These are phyloP conservation scores for Coccinonectria pachysandricola DNA, from an alignment of 2,329 filamentous ascomycete species.

Conservation along the genomic window DNA sequence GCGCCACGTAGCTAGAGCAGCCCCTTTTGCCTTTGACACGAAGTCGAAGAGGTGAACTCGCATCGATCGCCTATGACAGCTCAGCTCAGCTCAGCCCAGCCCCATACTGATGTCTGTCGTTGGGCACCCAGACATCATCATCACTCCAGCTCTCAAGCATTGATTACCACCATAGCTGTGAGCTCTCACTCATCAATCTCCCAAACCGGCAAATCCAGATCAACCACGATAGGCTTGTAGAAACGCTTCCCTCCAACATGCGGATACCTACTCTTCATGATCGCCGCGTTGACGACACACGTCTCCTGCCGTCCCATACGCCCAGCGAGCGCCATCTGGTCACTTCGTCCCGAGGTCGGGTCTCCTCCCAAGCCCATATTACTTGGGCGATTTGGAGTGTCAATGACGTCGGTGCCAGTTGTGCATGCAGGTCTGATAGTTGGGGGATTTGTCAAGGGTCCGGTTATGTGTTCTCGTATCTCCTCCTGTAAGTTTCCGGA, in stretches of 20 bases:
- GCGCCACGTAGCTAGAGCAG: no score
- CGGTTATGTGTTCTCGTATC: neutral
- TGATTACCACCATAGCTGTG: no score
- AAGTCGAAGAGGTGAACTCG: no score
- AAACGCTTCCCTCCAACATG: constrained; percentile 51
- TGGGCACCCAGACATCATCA: no score
- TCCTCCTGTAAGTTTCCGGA: no score
- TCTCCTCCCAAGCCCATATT: constrained; percentile 28
- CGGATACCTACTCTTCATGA: constrained; percentile 58
- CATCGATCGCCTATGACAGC: no score
- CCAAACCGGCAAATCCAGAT: constrained; percentile 58
- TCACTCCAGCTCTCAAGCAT: no score
- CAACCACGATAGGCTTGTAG: constrained; percentile 76
- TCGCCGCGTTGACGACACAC: constrained; percentile 70
- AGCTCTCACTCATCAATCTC: constrained; percentile 8
- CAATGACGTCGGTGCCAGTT: constrained; percentile 8
- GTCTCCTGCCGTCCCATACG: constrained; percentile 51
- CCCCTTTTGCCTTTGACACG: no score
- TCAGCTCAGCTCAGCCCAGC: no score
- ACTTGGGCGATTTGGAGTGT: constrained; percentile 14
- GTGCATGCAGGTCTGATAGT: constrained; percentile 3
- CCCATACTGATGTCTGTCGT: no score
- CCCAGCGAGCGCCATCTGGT: constrained; percentile 29
- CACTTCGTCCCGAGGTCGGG: constrained; percentile 31
- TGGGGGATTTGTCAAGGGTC: no score